Percentiles rank a stretch among this genome's conserved stretches.
phyloP scores from a whole-genome alignment of 768 basidiomycete species.

The Tubosaeta sp. region DNA sequence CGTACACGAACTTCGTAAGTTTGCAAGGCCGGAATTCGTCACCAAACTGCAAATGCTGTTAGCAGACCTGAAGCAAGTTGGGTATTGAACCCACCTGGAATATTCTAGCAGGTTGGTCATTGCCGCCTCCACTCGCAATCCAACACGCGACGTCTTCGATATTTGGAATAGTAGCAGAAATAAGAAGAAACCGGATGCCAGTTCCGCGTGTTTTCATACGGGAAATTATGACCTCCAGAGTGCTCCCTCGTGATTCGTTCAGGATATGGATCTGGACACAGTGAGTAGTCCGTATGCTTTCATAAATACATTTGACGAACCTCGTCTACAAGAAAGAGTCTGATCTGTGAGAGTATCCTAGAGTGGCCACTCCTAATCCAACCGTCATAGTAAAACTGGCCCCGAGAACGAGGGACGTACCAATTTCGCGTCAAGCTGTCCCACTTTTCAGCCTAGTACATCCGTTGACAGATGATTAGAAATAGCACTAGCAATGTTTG shows the following conservation, averaged over 20 bases:
- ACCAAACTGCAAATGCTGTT: slow-evolving; percentile 60
- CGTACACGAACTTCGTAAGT: slow-evolving; percentile 68
- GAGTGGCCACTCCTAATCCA: slow-evolving; percentile 53
- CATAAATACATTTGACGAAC: slow-evolving; percentile 34
- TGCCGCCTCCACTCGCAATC: slow-evolving; percentile 53
- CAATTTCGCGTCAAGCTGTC: slow-evolving; percentile 89
- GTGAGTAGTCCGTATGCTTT: not conserved
- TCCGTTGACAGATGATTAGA: not conserved
- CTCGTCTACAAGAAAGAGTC: slow-evolving; percentile 89
- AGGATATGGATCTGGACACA: slow-evolving; percentile 78
- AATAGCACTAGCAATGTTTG: not conserved
- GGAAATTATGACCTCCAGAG: slow-evolving; percentile 90
- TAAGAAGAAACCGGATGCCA: slow-evolving; percentile 75
- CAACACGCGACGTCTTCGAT: slow-evolving; percentile 85
- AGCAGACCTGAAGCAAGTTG: not conserved
- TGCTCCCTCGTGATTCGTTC: slow-evolving; percentile 86
- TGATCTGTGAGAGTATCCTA: slow-evolving; percentile 64
- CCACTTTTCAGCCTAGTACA: slow-evolving; percentile 86
- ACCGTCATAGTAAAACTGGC: slow-evolving; percentile 3
- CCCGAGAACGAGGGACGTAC: slow-evolving; percentile 44
- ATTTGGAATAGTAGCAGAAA: slow-evolving; percentile 94
- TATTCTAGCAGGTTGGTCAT: slow-evolving; percentile 48
- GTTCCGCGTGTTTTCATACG: slow-evolving; percentile 81
- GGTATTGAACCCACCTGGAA: slow-evolving; percentile 52
- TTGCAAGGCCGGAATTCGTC: slow-evolving; percentile 90